Evolutionary conservation across 768 basidiomycete genomes (phyloP).

Genomic region (Roridomyces roridus): DNA sequence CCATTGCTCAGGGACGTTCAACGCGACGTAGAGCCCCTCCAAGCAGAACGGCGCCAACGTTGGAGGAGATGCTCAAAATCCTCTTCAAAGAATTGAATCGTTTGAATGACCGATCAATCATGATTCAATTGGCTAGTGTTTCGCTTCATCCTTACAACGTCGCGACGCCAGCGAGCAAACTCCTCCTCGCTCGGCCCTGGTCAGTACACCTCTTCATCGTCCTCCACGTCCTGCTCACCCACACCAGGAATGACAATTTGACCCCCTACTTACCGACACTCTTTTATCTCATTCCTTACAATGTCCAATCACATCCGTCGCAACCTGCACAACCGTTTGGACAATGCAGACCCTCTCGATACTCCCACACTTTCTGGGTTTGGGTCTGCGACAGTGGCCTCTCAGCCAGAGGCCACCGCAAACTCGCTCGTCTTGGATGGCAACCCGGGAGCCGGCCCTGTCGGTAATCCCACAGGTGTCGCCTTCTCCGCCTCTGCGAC

Average conservation of each 20-base stretch:
- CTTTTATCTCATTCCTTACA: constrained; percentile 22
- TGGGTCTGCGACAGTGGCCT: constrained; percentile 12
- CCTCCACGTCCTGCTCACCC: neutral
- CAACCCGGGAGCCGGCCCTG: constrained; percentile 20
- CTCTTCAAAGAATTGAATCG: no score
- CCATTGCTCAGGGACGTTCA: no score
- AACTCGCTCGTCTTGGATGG: constrained; percentile 28
- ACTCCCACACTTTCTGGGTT: constrained; percentile 29
- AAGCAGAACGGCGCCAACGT: no score
- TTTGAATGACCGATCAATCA: no score
- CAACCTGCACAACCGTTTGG: constrained; percentile 13
- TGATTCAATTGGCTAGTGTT: no score
- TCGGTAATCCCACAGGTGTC: constrained; percentile 25
- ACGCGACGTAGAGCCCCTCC: no score
- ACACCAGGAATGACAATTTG: constrained; percentile 16
- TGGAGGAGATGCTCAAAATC: no score
- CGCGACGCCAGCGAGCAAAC: no score
- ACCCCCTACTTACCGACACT: constrained; percentile 10
- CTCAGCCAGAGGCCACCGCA: neutral
- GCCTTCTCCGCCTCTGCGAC: constrained; percentile 18
- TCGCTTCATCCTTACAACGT: no score
- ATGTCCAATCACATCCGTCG: constrained; percentile 15
- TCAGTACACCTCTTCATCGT: neutral
- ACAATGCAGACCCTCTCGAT: neutral
- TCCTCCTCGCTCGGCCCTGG: neutral